Evolutionary conservation across 2,329 filamentous ascomycete species (phyloP).

Genomic region (Lachnellula arida): DNA sequence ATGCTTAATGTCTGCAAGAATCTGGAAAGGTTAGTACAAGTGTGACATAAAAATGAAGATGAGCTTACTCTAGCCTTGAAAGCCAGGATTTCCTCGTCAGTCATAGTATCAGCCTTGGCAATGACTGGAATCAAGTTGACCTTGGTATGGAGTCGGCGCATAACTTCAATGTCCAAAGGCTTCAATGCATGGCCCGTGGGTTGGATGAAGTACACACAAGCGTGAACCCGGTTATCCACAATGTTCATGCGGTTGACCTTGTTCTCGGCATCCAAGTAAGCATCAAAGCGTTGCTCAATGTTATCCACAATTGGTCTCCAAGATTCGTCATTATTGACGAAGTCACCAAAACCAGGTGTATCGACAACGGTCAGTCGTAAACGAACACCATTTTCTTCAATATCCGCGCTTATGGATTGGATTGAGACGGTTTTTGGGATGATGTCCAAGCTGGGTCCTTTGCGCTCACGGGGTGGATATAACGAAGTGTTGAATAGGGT

Average conservation of each 20-base stretch:
- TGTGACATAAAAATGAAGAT: not conserved
- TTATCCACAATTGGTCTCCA: slow-evolving; percentile 99
- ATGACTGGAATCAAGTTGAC: slow-evolving; percentile 99
- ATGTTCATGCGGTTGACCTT: slow-evolving; percentile 99
- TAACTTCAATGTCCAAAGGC: slow-evolving; percentile 97
- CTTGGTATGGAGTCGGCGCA: slow-evolving; percentile 99
- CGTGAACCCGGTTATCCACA: slow-evolving; percentile 97
- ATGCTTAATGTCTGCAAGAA: slow-evolving; percentile 92
- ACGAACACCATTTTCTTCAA: slow-evolving; percentile 97
- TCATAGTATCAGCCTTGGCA: slow-evolving; percentile 96
- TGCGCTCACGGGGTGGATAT: slow-evolving; percentile 97
- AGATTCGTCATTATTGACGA: slow-evolving; percentile 99
- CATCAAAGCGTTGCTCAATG: slow-evolving; percentile 98
- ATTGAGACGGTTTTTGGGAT: slow-evolving; percentile 97
- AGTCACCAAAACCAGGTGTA: slow-evolving; percentile 96
- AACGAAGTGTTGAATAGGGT: slow-evolving; percentile 99
- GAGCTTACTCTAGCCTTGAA: slow-evolving; percentile 92
- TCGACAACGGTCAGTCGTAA: slow-evolving; percentile 95
- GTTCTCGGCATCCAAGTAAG: slow-evolving; percentile 98
- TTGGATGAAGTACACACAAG: slow-evolving; percentile 99
- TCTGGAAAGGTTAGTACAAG: slow-evolving; percentile 50
- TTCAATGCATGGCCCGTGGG: slow-evolving; percentile 97
- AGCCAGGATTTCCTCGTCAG: slow-evolving; percentile 87
- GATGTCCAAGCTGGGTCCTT: slow-evolving; percentile 93
- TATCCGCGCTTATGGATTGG: slow-evolving; percentile 91